phyloP scores from a whole-genome alignment of 371 early-diverging fungal genomes.

The Capillidium heterosporum region DNA sequence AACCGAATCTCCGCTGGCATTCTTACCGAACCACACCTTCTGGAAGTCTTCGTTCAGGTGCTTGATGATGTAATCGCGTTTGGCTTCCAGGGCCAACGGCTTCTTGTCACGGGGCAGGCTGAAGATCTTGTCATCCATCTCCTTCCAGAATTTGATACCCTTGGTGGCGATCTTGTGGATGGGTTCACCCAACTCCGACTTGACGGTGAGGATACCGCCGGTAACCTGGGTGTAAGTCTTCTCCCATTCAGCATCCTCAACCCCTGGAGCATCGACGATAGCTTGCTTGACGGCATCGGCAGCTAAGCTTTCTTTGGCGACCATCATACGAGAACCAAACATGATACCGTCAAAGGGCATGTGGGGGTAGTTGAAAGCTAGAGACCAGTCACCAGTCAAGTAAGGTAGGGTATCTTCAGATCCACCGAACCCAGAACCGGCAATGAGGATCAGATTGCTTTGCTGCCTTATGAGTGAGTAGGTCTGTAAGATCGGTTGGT shows the following conservation, averaged over 20 bases:
- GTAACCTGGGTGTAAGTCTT: conserved; percentile 77
- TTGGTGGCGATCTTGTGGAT: conserved; percentile 95
- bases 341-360: conserved; percentile 94
- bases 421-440: conserved; percentile 86
- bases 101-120: conserved; percentile 80
- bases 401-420: conserved; percentile 84
- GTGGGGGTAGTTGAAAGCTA: conserved; percentile 63
- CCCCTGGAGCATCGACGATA: conserved; percentile 79
- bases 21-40: conserved; percentile 87
- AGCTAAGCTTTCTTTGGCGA: conserved; percentile 78
- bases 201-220: conserved; percentile 85
- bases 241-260: conserved; percentile 81
- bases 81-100: conserved; percentile 50
- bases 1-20: conserved; percentile 51
- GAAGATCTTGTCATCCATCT: conserved; percentile 84
- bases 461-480: conserved; percentile 78
- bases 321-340: conserved; percentile 90
- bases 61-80: conserved; percentile 83
- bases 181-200: conserved; percentile 90
- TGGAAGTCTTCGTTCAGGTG: conserved; percentile 84
- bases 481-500: conserved; percentile 82
- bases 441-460: conserved; percentile 73
- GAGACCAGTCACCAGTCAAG: conserved; percentile 86
- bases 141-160: conserved; percentile 86
- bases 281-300: conserved; percentile 74